Base-by-base conservation (phyloP, 2,329 filamentous ascomycete species). In the Penicillium aurantiogriseum region DNA sequence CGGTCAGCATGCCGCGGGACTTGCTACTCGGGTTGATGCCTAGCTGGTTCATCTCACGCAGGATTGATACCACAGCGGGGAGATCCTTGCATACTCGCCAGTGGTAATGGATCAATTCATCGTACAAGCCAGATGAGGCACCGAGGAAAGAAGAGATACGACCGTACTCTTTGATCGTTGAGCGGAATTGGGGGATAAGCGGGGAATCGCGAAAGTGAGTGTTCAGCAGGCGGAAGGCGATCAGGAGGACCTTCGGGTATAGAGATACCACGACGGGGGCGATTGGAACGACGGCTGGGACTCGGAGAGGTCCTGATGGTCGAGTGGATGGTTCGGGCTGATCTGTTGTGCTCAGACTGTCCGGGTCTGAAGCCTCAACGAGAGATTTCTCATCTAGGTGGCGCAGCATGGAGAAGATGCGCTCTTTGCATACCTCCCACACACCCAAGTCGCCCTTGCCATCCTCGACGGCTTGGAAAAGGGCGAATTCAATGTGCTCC, bases 1-100 rank as follows among this genome's bases (percentile, higher is more conserved):
- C 56, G 8, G 67, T 59, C 36, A 78, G 57, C 5, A 77, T 58
- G 0, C 58, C 53, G 15, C 69, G 61, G 5, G 77, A 78, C 25
- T 69, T 67, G 5, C 57, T 38, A 53, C 76, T 69, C 8, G 74
- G 69, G 39, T 74, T 70, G 46, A 79, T 64, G 5, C 77, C 78
- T 5, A 68, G 71, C n/a, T 72, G 64, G 48, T 78, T 71, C 78
- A 80, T 80, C 46, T 80, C 77, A 25, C 65, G 64, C 10, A 79
- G 64, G 10, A 79, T 66, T 2, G 69, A 64, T 3, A 76, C 65
- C 31, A 80, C 71, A 17, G 68, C 71, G 6, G 71, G 69, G 2
- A 80, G 63, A 44, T 79, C 74, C 7, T 71, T 72, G 50, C 74
- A 75, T 5, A 73, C 71, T 39, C 68, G 65, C 78, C 78, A 80